Base-by-base conservation (phyloP, 2,329 filamentous ascomycete genomes). In the Stemphylium lycopersici region DNA sequence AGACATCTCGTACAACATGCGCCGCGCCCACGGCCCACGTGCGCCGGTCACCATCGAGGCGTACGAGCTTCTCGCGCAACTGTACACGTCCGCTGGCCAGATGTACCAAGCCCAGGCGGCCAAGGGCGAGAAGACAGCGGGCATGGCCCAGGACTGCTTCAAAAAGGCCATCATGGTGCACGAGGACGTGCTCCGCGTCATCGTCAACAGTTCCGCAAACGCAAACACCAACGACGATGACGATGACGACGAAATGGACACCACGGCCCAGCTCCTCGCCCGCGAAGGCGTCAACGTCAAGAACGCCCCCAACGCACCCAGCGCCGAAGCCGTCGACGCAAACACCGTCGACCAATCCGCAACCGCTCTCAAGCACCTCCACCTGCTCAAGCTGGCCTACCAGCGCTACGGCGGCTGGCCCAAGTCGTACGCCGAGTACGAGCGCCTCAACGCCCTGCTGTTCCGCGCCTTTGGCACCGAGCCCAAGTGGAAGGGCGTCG, bases 1-100 rank as follows among this genome's bases (percentile, higher is more conserved):
- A 62, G 80, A 82, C 63, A 83, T 84, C 52, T 79, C 79, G 34
- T 84, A 84, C 74, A 84, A 84, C 63, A 75, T 83, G 57, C 79
- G 80, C 10, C 80, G 82, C 18, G 80, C 81, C 5, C 81, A 81
- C 68, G 82, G 82, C 3, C 76, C 77, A 26, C 75, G 77, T 7
- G 77, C 82, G 39, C 74, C 75, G 0, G 72, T 78, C 24, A 82
- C 81, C 0, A 65, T 83, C 47, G 78, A 82, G 48, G 79, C 81
- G 60, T 81, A 77, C 56, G 77, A 78, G 58, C 70, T 83, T 10
- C 77, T 84, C 4, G 80, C 80, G 0, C 72, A 79, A 32, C 74
- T 84, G 1, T 83, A 80, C 72, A 81, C 80, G 5, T 71, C 67
- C 11, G 71, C 71, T 6, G 76, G 69, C 6, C 70, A 74, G 32